Evolutionary conservation across 2,329 filamentous ascomycete genomes (phyloP), one percentile per base, ranked within the genome.

Genomic region (Sclerotinia minor): DNA sequence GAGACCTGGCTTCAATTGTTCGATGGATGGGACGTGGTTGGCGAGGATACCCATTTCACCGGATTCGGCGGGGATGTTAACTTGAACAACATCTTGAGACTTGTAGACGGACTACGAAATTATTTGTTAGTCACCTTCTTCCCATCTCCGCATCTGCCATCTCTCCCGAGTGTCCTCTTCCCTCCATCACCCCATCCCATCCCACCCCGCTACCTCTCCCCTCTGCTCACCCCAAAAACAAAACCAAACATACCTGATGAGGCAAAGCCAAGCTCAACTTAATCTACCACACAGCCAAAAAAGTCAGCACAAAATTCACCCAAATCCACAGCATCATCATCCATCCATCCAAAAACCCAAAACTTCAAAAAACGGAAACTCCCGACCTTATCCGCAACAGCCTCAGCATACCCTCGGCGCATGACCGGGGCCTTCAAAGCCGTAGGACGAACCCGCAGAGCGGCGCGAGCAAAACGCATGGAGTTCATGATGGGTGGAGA

Each of bases 31-130:
- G 77, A 99, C 95, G 88, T 99, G 95, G 87, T 95, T 96, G 80
- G 95, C 95, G 79, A 99, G 91, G 77, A 99, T 90, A 91, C 95
- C 95, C 95, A 99, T 99, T 77, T 98, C 95, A 80, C 95, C 95
- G 72, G 94, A 96, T 82, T 97, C 95, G 79, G 95, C 95, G 80
- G 95, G 91, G 78, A 99, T 90, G 88, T 99, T 99, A 85, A 99
- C 95, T 85, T 99, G 95, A 79, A 98, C 89, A 79, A 89, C 86
- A 78, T 87, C 85, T 77, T 87, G 83, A 75, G 83, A 88, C 81
- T 86, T 86, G 84, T 86, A 89, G 82, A 89, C 83, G 77, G 89
- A 83, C 91, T 93, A 79, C 78, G 83, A 67, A 69, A 69, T 65
- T 85, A 75, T 73, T 75, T 70, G 72, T 76, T 72, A 70, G 70